Conservation (phyloP, 108 stramenopile genomes). For the Conticribra guillardii region DNA sequence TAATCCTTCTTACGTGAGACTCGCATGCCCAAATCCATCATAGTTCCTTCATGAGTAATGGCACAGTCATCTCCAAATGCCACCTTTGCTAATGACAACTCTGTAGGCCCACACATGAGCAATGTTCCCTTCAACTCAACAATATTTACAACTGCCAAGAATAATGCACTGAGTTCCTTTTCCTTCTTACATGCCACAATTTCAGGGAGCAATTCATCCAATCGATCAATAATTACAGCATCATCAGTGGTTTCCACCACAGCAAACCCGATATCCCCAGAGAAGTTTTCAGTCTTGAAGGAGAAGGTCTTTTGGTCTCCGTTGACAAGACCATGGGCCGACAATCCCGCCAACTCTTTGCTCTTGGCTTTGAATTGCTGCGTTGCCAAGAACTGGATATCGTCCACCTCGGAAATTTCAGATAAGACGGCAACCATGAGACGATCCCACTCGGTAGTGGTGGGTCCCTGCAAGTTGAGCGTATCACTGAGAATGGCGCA, state of each 20-base stretch:
- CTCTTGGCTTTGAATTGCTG: constrained; percentile 79
- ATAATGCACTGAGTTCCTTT: constrained; percentile 42
- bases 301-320: constrained; percentile 79
- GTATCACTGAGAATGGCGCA: constrained; percentile 79
- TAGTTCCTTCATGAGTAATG: constrained; percentile 28
- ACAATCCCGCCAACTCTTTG: constrained; percentile 52
- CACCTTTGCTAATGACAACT: constrained; percentile 46
- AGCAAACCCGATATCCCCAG: constrained; percentile 68
- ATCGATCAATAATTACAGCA: constrained; percentile 54
- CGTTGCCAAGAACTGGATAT: constrained; percentile 62
- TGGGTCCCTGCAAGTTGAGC: constrained; percentile 70
- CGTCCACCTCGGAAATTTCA: constrained; percentile 61
- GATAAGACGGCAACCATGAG: constrained; percentile 74
- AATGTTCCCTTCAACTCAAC: constrained; percentile 57
- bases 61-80: constrained; percentile 42
- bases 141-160: constrained; percentile 73
- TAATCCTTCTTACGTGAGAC: constrained; percentile 68
- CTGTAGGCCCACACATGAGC: constrained; percentile 62
- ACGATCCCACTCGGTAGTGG: constrained; percentile 77
- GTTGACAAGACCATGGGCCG: constrained; percentile 56
- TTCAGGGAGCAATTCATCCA: constrained; percentile 59
- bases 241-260: constrained; percentile 84
- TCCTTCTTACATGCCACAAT: constrained; percentile 70
- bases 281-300: constrained; percentile 44
- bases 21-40: constrained; percentile 61